These are phyloP conservation scores for Ichthyophthirius multifiliis DNA, from an alignment of 169 alveolate genomes.

Conservation along the genomic window DNA sequence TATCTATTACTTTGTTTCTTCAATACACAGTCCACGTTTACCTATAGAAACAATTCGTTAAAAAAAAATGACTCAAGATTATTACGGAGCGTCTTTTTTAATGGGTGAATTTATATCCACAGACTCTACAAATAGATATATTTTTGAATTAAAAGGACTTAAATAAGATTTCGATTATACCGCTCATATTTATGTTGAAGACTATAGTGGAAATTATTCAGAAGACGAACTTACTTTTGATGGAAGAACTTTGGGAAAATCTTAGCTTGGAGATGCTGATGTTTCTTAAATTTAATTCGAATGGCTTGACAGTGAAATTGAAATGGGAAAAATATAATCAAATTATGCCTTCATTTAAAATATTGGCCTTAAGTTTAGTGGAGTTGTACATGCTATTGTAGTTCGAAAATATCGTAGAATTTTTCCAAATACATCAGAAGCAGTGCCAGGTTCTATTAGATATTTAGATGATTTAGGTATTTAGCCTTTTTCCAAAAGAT, in stretches of 20 bases:
- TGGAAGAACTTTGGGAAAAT: not conserved
- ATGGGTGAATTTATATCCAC: not conserved
- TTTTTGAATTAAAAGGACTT: not conserved
- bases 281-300: not conserved
- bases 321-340: not conserved
- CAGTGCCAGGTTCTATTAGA: not conserved
- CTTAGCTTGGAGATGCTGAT: not conserved
- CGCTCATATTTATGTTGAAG: constrained; percentile 5
- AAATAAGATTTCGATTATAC: not conserved
- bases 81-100: not conserved
- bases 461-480: too few species aligned
- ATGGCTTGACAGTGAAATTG: not conserved
- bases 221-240: not conserved
- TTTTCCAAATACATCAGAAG: not conserved
- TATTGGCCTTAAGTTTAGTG: not conserved
- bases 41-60: not conserved
- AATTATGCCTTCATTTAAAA: not conserved
- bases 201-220: not conserved
- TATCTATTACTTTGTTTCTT: not conserved
- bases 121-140: not conserved
- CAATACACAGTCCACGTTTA: too few species aligned
- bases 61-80: not conserved
- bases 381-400: not conserved
- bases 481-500: too few species aligned
- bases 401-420: not conserved